Conservation (phyloP, 768 basidiomycete species). For the Lactifluus volemus region DNA sequence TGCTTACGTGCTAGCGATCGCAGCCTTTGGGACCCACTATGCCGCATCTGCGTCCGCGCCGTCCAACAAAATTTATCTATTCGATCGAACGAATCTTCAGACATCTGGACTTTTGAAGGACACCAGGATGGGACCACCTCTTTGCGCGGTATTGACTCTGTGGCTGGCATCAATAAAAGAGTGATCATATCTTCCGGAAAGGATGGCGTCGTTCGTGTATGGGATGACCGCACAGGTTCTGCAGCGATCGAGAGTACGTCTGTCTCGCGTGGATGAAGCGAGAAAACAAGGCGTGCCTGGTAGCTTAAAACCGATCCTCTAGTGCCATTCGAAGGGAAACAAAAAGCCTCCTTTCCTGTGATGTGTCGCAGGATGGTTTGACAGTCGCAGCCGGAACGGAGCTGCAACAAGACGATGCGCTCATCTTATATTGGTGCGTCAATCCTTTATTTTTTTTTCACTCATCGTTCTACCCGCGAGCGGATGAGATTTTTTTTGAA, state of each 20-base stretch:
- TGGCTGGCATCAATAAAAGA: conserved; percentile 35
- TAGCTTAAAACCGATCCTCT: conserved; percentile 29
- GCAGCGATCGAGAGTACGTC: conserved; percentile 53
- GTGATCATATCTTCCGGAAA: conserved; percentile 57
- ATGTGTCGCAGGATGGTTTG: conserved; percentile 59
- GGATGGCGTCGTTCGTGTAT: conserved; percentile 63
- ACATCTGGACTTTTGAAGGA: conserved; percentile 41
- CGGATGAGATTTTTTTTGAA: neutral
- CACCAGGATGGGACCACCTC: conserved; percentile 52
- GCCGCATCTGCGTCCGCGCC: conserved; percentile 58
- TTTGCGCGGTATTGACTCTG: conserved; percentile 35
- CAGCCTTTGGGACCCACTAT: conserved; percentile 37
- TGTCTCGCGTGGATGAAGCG: neutral
- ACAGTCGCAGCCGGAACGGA: conserved; percentile 81
- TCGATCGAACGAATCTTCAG: conserved; percentile 50
- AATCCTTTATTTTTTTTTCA: neutral
- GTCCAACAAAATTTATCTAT: conserved; percentile 55
- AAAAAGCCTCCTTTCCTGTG: conserved; percentile 52
- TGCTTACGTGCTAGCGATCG: conserved; percentile 56
- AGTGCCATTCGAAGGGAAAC: conserved; percentile 44
- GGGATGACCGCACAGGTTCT: conserved; percentile 57
- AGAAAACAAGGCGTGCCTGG: conserved; percentile 21
- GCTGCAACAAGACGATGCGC: conserved; percentile 70
- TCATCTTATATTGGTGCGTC: conserved; percentile 73
- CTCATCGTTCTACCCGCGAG: neutral